phyloP scores from a whole-genome alignment of 495 filamentous ascomycete species.

The Neurospora hispaniola region DNA sequence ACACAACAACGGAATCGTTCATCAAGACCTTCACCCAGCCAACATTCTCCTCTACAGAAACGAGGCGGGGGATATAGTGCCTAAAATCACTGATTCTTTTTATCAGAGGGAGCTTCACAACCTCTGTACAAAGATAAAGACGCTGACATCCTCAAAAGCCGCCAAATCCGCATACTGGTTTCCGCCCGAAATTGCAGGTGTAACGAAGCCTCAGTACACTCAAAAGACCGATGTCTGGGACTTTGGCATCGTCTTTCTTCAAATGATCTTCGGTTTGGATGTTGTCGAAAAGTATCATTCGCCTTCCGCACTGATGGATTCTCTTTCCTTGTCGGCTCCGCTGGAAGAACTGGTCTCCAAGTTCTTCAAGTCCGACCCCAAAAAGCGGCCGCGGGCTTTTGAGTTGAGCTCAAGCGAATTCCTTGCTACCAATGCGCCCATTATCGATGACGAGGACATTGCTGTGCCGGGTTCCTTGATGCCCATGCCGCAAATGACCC shows the following conservation, averaged over 20 bases:
- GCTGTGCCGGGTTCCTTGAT: slow-evolving; percentile 25
- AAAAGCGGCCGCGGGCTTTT: slow-evolving; percentile 79
- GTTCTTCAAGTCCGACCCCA: slow-evolving; percentile 72
- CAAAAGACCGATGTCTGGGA: slow-evolving; percentile 93
- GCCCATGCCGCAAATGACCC: slow-evolving; percentile 27
- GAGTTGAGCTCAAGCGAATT: slow-evolving; percentile 86
- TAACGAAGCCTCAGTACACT: slow-evolving; percentile 45
- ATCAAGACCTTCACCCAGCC: slow-evolving; percentile 64
- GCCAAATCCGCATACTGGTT: slow-evolving; percentile 74
- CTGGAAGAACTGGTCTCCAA: slow-evolving; percentile 68
- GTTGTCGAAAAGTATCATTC: slow-evolving; percentile 68
- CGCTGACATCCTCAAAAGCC: slow-evolving; percentile 38
- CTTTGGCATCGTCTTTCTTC: slow-evolving; percentile 76
- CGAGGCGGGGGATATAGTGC: slow-evolving; percentile 45
- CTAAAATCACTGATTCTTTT: slow-evolving; percentile 59
- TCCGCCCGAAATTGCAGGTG: slow-evolving; percentile 64
- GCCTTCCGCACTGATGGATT: slow-evolving; percentile 56
- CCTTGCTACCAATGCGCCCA: slow-evolving; percentile 49
- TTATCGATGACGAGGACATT: slow-evolving; percentile 35
- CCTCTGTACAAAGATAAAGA: slow-evolving; percentile 38
- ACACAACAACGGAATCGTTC: slow-evolving; percentile 70
- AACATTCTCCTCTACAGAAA: slow-evolving; percentile 63
- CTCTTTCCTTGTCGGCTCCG: slow-evolving; percentile 52
- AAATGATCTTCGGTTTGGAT: slow-evolving; percentile 87
- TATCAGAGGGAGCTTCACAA: slow-evolving; percentile 53